phyloP scores from a whole-genome alignment of 139 green algal genomes.

The Chlorella sorokiniana region DNA sequence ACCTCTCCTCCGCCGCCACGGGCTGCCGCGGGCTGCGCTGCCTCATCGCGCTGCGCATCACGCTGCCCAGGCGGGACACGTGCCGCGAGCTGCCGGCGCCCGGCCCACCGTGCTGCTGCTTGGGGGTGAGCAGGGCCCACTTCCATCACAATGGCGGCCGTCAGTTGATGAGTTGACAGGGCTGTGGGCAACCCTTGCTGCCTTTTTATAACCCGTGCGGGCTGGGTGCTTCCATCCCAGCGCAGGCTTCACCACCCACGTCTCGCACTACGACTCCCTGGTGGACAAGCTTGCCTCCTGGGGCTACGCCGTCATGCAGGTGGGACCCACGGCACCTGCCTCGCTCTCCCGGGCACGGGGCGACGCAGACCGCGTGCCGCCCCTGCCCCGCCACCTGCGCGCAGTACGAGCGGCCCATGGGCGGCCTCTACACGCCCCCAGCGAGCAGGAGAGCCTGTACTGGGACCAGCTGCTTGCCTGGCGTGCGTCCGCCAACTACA shows the following conservation, averaged over 20 bases:
- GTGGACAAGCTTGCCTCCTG: constrained; percentile 1
- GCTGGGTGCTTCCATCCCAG: not conserved
- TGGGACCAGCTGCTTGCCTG: not conserved
- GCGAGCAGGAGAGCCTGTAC: not conserved
- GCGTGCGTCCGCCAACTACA: constrained; percentile 9
- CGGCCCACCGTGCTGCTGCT: not conserved
- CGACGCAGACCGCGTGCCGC: not conserved
- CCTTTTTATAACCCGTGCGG: not conserved
- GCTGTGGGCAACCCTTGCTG: not conserved
- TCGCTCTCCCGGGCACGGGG: not conserved
- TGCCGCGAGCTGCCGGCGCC: not conserved
- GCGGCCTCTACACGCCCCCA: not conserved
- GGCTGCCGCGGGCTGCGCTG: constrained; percentile 15
- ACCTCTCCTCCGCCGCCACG: constrained; percentile 12
- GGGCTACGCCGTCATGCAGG: constrained; percentile 17
- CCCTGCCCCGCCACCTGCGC: not conserved
- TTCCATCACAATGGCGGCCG: not conserved
- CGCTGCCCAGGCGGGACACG: not conserved
- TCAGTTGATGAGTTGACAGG: not conserved
- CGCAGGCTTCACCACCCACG: not conserved
- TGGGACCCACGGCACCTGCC: not conserved
- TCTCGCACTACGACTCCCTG: not conserved
- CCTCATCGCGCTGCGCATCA: constrained; percentile 8
- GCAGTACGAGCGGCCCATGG: constrained; percentile 18
- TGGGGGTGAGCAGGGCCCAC: not conserved